Evolutionary conservation across 257 asterid species (phyloP).

Genomic region (Nicotiana sylvestris): DNA sequence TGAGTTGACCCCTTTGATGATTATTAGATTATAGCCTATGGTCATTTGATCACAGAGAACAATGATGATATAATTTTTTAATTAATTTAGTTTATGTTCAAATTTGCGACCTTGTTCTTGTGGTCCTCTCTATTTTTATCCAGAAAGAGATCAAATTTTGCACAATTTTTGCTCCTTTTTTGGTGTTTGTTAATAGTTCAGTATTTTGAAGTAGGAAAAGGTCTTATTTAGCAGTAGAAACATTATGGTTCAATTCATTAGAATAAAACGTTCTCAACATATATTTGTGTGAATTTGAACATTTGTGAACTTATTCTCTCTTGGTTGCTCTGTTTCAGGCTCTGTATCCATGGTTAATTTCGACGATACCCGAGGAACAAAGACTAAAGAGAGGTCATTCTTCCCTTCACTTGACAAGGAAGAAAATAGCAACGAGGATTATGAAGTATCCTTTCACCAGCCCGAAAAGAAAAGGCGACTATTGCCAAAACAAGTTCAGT

Average conservation of each 20-base stretch:
- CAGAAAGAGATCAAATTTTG: neutral
- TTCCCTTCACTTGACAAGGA: conserved; percentile 29
- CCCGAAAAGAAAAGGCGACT: conserved; percentile 74
- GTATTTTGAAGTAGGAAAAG: neutral
- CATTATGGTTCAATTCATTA: neutral
- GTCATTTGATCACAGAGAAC: too few relatives aligned
- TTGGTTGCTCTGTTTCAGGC: conserved; percentile 36
- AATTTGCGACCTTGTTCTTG: too few relatives aligned
- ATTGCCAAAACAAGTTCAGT: conserved; percentile 30
- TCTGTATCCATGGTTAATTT: conserved; percentile 53
- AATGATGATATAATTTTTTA: too few relatives aligned
- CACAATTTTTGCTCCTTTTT: neutral
- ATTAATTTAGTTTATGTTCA: too few relatives aligned
- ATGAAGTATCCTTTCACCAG: conserved; percentile 42
- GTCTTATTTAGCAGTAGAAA: neutral
- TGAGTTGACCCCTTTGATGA: neutral
- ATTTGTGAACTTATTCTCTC: neutral
- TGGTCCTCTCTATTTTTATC: too few relatives aligned
- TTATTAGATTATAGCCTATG: neutral
- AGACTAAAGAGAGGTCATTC: conserved; percentile 22
- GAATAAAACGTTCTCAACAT: too few relatives aligned
- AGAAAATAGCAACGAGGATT: conserved; percentile 38
- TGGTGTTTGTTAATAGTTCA: neutral
- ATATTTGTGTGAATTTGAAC: neutral
- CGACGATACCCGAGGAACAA: conserved; percentile 28